Evolutionary conservation across 768 basidiomycete genomes (phyloP), one percentile per base, ranked within the genome.

Genomic region (Phlebiopsis gigantea): DNA sequence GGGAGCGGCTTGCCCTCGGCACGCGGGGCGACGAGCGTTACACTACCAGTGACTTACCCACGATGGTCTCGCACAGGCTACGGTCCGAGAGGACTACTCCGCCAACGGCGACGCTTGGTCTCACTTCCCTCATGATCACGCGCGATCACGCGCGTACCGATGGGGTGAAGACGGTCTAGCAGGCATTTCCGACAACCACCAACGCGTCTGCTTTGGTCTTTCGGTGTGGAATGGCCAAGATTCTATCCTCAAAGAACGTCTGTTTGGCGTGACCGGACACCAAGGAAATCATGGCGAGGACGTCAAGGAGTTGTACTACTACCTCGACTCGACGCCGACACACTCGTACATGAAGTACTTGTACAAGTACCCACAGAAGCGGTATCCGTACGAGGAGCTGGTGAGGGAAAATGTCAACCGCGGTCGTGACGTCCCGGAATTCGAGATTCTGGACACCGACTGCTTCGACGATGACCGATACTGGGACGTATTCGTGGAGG

Each of bases 261-360:
- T 98, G 54, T 99, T 94, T 66, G 97, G 97, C 59, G 87, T 96
- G 53, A 98, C 96, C 42, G 94, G 94, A 6, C 91, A 94, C 66
- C 88, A 99, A 75, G 96, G 97, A 46, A 99, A 99, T 69, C 97
- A 99, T 70, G 97, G 97, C 61, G 97, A 99, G 72, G 97, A 99
- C 68, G 94, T 96, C 75, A 98, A 98, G 73, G 97, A 99, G 68
- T 76, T 98, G 26, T 99, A 99, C 72, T 99, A 96, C 70, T 99
- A 99, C 71, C 82, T 99, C 59, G 97, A 98, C 70, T 96, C 93
- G 34, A 98, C 97, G 1, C 97, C 97, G 34, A 98, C 97, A 1
- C 97, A 99, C 66, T 97, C 95, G 5, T 99, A 98, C 80, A 98
- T 99, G 97, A 99, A 99, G 71, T 98, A 92, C 72, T 75, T 98